These are phyloP conservation scores for Cicer bijugum DNA, from an alignment of 306 rosid genomes.

Conservation along the genomic window DNA sequence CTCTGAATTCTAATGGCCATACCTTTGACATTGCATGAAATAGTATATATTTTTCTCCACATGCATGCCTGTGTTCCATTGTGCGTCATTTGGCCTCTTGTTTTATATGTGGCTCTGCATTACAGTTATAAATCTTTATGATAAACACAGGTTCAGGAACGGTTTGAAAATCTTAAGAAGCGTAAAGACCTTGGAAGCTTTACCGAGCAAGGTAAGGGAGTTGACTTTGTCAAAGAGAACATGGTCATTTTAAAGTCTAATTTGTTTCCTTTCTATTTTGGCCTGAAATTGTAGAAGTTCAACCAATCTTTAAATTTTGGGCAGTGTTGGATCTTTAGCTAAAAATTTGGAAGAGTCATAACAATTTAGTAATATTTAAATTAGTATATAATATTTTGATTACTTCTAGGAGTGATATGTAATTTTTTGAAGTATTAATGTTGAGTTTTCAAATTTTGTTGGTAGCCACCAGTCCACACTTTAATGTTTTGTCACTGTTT, in stretches of 20 bases:
- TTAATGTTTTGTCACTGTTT: not conserved
- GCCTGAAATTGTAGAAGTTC: slow-evolving; percentile 29
- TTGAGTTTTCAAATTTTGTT: slow-evolving; percentile 8
- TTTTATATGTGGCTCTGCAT: slow-evolving; percentile 15
- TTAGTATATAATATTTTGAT: not conserved
- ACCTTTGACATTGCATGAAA: slow-evolving; percentile 31
- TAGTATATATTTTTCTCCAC: not conserved
- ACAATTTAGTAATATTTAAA: not conserved
- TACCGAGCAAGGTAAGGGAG: slow-evolving; percentile 83
- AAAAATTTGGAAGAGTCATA: not conserved
- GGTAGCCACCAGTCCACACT: not conserved
- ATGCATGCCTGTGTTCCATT: not conserved
- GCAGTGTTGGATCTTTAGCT: slow-evolving; percentile 8
- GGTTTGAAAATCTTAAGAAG: slow-evolving; percentile 87
- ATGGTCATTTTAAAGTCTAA: slow-evolving; percentile 11
- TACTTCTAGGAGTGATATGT: not conserved
- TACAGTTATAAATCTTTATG: slow-evolving; percentile 42
- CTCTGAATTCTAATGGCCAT: slow-evolving; percentile 12
- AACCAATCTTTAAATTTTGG: slow-evolving; percentile 13
- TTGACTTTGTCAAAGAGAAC: slow-evolving; percentile 11
- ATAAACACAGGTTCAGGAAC: slow-evolving; percentile 80
- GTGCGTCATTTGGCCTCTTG: slow-evolving; percentile 29
- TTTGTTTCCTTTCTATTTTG: not conserved
- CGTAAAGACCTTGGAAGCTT: slow-evolving; percentile 78
- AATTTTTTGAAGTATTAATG: not conserved